Evolutionary conservation across 805 yeast species (phyloP).

Genomic region (Blastobotrys parvus): DNA sequence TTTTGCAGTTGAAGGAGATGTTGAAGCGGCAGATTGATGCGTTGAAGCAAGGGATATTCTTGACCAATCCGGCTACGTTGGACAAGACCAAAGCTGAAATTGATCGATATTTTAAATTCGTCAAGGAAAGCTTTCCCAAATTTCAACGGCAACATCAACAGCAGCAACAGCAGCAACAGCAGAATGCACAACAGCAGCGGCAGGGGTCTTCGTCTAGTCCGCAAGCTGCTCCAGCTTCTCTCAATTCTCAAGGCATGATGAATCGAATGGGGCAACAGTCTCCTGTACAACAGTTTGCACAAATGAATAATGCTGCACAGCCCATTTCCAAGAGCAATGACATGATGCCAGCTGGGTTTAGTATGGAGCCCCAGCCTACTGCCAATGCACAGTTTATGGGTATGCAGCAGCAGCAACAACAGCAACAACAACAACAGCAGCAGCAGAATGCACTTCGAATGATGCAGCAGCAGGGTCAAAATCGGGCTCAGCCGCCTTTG

Average conservation of each 20-base stretch:
- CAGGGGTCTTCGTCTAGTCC: no score
- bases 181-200: slow-evolving; percentile 24
- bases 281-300: neutral
- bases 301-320: neutral
- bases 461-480: slow-evolving; percentile 5
- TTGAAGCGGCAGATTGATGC: slow-evolving; percentile 68
- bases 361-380: slow-evolving; percentile 9
- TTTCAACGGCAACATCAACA: slow-evolving; percentile 24
- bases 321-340: neutral
- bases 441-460: slow-evolving; percentile 1
- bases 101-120: slow-evolving; percentile 65
- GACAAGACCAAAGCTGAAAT: slow-evolving; percentile 65
- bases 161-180: slow-evolving; percentile 12
- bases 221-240: slow-evolving; percentile 14
- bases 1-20: slow-evolving; percentile 72
- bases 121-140: slow-evolving; percentile 48
- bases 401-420: slow-evolving; percentile 2
- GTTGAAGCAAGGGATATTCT: slow-evolving; percentile 52
- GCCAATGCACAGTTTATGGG: neutral
- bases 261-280: neutral
- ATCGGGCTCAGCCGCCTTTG: slow-evolving; percentile 3
- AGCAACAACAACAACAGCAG: slow-evolving; percentile 1
- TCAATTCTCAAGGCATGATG: slow-evolving; percentile 3
- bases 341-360: slow-evolving; percentile 22
- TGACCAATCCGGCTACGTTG: slow-evolving; percentile 64